These are phyloP conservation scores for Pestalotiopsis sp. DNA, from an alignment of 2,329 filamentous ascomycete species.

Conservation along the genomic window DNA sequence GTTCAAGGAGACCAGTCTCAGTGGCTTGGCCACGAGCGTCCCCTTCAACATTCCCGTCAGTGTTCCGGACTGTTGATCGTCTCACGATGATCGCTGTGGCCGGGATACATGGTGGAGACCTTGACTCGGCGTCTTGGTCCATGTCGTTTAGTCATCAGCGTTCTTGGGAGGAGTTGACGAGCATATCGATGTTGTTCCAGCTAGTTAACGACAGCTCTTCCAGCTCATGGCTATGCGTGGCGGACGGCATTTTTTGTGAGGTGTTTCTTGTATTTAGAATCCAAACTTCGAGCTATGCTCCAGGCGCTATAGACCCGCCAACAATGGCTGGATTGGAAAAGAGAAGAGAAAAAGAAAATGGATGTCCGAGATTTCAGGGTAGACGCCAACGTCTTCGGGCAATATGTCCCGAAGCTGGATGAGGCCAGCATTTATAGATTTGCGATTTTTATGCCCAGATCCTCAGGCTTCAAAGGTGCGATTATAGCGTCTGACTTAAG, in stretches of 20 bases:
- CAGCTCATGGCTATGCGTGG: background rate
- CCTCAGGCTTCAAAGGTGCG: too few species aligned
- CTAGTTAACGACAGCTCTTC: background rate
- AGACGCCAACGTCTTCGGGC: background rate
- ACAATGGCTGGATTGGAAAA: background rate
- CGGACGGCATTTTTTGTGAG: background rate
- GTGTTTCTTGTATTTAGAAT: background rate
- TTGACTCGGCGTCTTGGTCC: too few species aligned
- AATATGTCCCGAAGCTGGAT: too few species aligned
- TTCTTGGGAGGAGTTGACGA: too few species aligned
- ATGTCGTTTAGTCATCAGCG: too few species aligned
- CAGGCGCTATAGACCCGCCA: background rate
- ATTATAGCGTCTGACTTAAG: too few species aligned
- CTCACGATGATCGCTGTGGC: background rate
- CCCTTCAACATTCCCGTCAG: conserved; percentile 53
- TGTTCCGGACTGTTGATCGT: conserved; percentile 48
- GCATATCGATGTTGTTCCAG: too few species aligned
- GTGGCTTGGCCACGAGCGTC: conserved; percentile 52
- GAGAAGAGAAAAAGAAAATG: too few species aligned
- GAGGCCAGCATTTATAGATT: too few species aligned
- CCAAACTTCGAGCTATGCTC: background rate
- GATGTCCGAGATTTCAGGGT: background rate
- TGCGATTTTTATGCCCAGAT: too few species aligned
- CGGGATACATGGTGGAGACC: too few species aligned
- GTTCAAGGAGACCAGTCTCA: conserved; percentile 56